Conservation (phyloP, 306 rosid genomes). For the Lagenaria siceraria region DNA sequence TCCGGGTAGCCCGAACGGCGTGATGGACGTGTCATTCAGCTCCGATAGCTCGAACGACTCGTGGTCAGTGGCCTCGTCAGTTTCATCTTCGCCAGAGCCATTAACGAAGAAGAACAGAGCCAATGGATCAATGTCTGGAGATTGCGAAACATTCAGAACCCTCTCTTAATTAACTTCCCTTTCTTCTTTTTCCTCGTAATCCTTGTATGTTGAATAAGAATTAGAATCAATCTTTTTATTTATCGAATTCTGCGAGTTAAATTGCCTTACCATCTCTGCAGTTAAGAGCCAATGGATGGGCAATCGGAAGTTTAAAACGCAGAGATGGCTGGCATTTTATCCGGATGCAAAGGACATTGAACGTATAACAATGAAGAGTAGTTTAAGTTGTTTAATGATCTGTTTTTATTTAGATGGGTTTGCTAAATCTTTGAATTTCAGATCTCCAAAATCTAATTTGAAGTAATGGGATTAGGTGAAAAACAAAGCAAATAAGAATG, state of each 20-base stretch:
- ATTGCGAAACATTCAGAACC: constrained; percentile 5
- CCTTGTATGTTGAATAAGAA: constrained; percentile 23
- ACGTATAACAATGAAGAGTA: not conserved
- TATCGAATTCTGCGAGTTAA: not conserved
- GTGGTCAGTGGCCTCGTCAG: constrained; percentile 46
- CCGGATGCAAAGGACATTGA: not conserved
- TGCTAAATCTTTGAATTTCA: not conserved
- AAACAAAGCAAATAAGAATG: not conserved
- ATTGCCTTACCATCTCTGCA: constrained; percentile 16
- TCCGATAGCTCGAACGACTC: constrained; percentile 73
- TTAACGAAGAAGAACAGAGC: constrained; percentile 49
- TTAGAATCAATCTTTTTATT: not conserved
- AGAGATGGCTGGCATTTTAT: constrained; percentile 18
- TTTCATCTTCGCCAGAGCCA: constrained; percentile 68
- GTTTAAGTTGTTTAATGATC: not conserved
- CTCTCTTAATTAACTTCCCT: not conserved
- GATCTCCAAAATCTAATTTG: not conserved
- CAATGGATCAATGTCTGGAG: constrained; percentile 15
- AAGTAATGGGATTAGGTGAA: not conserved
- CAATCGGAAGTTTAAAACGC: not conserved
- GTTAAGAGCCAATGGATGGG: not conserved
- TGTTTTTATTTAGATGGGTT: not conserved
- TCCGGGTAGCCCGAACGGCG: constrained; percentile 79
- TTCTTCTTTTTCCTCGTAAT: not conserved
- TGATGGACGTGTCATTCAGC: constrained; percentile 65